A percentile compares a stretch with the other conserved stretches of the same genome.
Evolutionary conservation across 2,329 filamentous ascomycete species (phyloP).

Genomic region (Calonectria ilicicola): DNA sequence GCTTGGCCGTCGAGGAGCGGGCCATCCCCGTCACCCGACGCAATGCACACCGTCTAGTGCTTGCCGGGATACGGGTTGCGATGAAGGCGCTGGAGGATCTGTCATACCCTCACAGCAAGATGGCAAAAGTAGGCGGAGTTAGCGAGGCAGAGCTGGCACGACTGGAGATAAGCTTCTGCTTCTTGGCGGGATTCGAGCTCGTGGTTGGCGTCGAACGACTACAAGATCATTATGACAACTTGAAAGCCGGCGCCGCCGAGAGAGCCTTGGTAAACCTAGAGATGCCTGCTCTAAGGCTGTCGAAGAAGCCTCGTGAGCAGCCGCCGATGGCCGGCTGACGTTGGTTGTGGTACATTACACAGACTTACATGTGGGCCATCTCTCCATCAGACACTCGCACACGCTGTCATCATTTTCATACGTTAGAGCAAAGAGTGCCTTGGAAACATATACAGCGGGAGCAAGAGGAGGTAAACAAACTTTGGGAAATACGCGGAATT

Average conservation of each 20-base stretch:
- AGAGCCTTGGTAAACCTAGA: conserved; percentile 40
- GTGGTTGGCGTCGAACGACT: conserved; percentile 59
- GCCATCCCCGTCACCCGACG: conserved; percentile 84
- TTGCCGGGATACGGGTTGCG: conserved; percentile 87
- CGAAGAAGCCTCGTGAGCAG: conserved; percentile 36
- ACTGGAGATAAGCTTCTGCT: conserved; percentile 91
- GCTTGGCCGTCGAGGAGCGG: conserved; percentile 81
- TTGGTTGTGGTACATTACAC: not conserved
- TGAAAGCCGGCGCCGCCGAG: conserved; percentile 46
- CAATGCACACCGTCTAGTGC: conserved; percentile 87
- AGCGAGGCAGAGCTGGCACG: conserved; percentile 83
- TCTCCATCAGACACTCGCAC: not conserved
- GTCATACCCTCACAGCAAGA: conserved; percentile 84
- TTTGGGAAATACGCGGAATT: not conserved
- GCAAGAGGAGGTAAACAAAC: not conserved
- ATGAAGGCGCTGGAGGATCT: conserved; percentile 97
- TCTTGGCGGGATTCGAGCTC: conserved; percentile 86
- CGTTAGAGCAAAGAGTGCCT: not conserved
- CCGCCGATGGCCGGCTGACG: conserved; percentile 31
- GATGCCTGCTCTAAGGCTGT: conserved; percentile 45
- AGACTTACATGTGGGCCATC: not conserved
- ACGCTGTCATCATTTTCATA: conserved; percentile 4
- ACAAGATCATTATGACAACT: conserved; percentile 48
- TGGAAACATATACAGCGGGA: not conserved
- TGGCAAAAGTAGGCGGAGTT: conserved; percentile 90